Conservation (phyloP, 805 yeast genomes). For the Metschnikowia cubensis region DNA sequence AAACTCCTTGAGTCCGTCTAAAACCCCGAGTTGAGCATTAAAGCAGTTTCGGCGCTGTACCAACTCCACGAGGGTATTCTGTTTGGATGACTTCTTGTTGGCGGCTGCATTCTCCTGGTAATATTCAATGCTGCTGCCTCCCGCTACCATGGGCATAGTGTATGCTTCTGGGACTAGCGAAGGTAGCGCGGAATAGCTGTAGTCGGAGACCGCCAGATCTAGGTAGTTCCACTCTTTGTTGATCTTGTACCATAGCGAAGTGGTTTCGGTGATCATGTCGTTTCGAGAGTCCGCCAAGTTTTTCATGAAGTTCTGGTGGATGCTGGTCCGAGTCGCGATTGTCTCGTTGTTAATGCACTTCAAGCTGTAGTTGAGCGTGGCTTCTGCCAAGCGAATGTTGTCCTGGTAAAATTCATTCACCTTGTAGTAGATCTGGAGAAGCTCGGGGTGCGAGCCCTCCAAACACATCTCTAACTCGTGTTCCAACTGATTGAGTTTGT, state of each 20-base stretch:
- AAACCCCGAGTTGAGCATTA: conserved; percentile 64
- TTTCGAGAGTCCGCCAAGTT: conserved; percentile 63
- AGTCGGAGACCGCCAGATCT: conserved; percentile 61
- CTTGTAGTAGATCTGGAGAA: conserved; percentile 64
- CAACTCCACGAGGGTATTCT: conserved; percentile 37
- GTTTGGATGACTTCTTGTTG: conserved; percentile 34
- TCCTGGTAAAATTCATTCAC: conserved; percentile 73
- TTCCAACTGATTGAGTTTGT: conserved; percentile 70
- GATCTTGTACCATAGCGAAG: conserved; percentile 86
- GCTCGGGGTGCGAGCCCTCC: conserved; percentile 89
- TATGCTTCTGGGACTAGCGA: conserved; percentile 11
- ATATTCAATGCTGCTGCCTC: conserved; percentile 18
- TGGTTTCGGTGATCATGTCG: conserved; percentile 63
- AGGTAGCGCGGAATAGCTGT: conserved; percentile 44
- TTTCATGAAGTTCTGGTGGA: conserved; percentile 80
- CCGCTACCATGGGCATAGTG: conserved; percentile 14
- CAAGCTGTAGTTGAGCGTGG: conserved; percentile 53
- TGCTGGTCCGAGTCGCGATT: conserved; percentile 67
- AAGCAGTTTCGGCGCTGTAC: conserved; percentile 64
- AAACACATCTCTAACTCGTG: conserved; percentile 83
- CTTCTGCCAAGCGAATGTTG: conserved; percentile 47
- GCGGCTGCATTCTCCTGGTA: conserved; percentile 19
- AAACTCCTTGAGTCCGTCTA: conserved; percentile 62
- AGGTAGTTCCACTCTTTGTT: conserved; percentile 81
- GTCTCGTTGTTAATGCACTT: conserved; percentile 80